Conservation (phyloP, 306 rosid genomes). For the Citrullus amarus region DNA sequence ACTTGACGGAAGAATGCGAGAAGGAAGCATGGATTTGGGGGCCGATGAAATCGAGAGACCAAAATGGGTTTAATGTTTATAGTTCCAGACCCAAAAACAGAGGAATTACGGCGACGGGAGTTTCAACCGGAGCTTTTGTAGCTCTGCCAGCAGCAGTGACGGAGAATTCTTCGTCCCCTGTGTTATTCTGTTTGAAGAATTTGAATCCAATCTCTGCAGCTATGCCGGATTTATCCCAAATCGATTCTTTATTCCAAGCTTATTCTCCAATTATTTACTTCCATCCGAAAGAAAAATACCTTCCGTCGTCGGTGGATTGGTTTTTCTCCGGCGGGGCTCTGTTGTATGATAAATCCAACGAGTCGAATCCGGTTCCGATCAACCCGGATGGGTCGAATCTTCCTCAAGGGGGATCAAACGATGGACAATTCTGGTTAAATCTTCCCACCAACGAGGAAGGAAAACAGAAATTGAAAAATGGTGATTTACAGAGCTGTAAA, state of each 20-base stretch:
- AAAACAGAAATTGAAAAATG: conserved; percentile 35
- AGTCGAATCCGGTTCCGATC: conserved; percentile 29
- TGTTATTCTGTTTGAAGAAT: conserved; percentile 48
- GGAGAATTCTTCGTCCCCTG: neutral
- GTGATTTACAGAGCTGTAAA: conserved; percentile 31
- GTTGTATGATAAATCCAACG: conserved; percentile 30
- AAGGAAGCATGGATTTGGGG: conserved; percentile 51
- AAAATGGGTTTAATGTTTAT: conserved; percentile 30
- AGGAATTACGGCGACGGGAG: conserved; percentile 35
- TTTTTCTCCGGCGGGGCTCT: conserved; percentile 56
- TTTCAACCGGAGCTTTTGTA: conserved; percentile 43
- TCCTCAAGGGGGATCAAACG: conserved; percentile 48
- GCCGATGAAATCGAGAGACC: conserved; percentile 9
- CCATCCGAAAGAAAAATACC: conserved; percentile 50
- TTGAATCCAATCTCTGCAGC: conserved; percentile 14
- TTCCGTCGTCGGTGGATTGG: conserved; percentile 52
- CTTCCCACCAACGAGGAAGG: conserved; percentile 31
- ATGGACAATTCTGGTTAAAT: conserved; percentile 54
- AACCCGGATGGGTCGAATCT: conserved; percentile 44
- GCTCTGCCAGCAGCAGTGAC: conserved; percentile 2
- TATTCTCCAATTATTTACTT: conserved; percentile 52
- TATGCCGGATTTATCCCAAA: conserved; percentile 49
- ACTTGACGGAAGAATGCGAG: conserved; percentile 53
- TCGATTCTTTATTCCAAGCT: conserved; percentile 26
- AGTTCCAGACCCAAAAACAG: conserved; percentile 41